Evolutionary conservation across 257 asterid species (phyloP).

Genomic region (Solanum sejunctum): DNA sequence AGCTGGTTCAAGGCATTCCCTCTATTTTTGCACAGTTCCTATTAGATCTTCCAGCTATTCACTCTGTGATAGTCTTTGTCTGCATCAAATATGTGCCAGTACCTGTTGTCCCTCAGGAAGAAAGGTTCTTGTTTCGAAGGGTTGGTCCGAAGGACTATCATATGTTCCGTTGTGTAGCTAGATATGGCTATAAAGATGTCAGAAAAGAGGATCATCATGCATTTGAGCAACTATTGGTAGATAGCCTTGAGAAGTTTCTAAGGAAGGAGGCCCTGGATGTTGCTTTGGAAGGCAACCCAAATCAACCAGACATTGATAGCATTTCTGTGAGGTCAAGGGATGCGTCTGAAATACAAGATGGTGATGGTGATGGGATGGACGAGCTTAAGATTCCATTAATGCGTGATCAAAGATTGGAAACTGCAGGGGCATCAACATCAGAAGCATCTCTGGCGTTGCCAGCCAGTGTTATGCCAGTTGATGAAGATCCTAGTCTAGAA

Average conservation of each 20-base stretch:
- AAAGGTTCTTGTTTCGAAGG: conserved; percentile 72
- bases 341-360: conserved; percentile 13
- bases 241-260: conserved; percentile 64
- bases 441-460: conserved; percentile 44
- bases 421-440: not conserved
- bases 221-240: conserved; percentile 76
- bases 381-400: conserved; percentile 52
- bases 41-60: conserved; percentile 84
- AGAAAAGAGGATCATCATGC: conserved; percentile 81
- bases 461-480: conserved; percentile 19
- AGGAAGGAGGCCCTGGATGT: conserved; percentile 77
- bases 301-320: conserved; percentile 32
- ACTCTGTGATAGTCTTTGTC: conserved; percentile 69
- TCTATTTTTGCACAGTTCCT: conserved; percentile 73
- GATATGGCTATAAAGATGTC: conserved; percentile 90
- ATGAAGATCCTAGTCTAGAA: conserved; percentile 72
- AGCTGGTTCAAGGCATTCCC: conserved; percentile 89
- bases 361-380: conserved; percentile 20
- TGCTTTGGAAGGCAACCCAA: conserved; percentile 37
- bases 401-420: conserved; percentile 20
- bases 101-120: conserved; percentile 86
- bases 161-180: conserved; percentile 85
- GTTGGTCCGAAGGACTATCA: conserved; percentile 90
- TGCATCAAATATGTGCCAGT: conserved; percentile 89
- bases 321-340: conserved; percentile 37